Base-by-base conservation (phyloP, 441 rosid genomes). In the Erysimum cheiri region DNA sequence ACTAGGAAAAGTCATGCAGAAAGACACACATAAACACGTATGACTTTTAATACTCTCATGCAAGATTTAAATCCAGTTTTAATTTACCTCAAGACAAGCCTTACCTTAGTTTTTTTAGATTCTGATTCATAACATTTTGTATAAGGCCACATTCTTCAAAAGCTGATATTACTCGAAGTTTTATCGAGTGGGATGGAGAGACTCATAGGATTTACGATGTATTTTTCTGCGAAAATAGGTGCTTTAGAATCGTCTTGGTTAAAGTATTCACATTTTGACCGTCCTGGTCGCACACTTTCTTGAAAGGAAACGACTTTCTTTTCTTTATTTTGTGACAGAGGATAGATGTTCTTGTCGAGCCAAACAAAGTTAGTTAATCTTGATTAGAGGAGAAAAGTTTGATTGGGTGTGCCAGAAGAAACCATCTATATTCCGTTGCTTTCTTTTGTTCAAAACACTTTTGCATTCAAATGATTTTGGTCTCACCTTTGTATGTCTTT, bases 401-500 rank as follows among this genome's bases (percentile, higher is more conserved):
- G 61, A 29, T 77, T 72, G 82, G 71, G 85, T 79, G 87, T 64
- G 73, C 57, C 74, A 60, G 69, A 83, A 86, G 91, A 74, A 83
- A 81, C 79, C 70, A 71, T 73, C 63, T 41, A 77, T 72, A 80
- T 81, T 76, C 84, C 78, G 71, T 56, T 59, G 52, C 78, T 59
- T 74, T 67, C 79, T 77, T 82, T 69, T 66, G 71, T 85, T 88
- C 85, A 82, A 56, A 83, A 47, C 85, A 63, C 90, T 85, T 85
- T 85, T 85, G 82, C 77, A 74, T 85, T 89, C 85, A 83, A 85
- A 86, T 80, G 63, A 80, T 76, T 81, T 73, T 81, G 76, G 77
- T 76, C 72, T 80, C 75, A 74, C 83, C 46, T 82, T 85, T 84
- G 84, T 75, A 80, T 82, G 84, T 83, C 88, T 90, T 87, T 92